Evolutionary conservation across 2,329 filamentous ascomycete genomes (phyloP).

Genomic region (Penicillium sclerotigenum): DNA sequence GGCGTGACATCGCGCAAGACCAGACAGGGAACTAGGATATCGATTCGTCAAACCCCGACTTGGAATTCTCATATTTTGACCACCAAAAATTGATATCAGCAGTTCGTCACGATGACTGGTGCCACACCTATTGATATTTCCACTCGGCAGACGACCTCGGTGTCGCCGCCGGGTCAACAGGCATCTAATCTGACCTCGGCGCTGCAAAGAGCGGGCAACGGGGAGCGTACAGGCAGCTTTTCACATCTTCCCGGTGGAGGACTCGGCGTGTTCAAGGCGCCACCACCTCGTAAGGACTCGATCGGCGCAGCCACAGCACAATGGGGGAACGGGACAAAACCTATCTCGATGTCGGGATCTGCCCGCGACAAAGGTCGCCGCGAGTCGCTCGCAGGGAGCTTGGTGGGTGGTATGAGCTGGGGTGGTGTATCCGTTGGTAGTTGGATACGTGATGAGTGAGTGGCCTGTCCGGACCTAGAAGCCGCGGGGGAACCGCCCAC

Average conservation of each 20-base stretch:
- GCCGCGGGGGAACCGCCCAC: conserved; percentile 1
- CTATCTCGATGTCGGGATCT: conserved; percentile 56
- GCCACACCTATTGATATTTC: conserved; percentile 60
- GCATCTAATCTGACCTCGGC: conserved; percentile 63
- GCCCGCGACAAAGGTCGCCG: conserved; percentile 52
- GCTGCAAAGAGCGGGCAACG: conserved; percentile 50
- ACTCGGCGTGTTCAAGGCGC: conserved; percentile 39
- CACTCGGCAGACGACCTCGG: conserved; percentile 52
- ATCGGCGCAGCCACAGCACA: conserved; percentile 51
- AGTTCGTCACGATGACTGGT: conserved; percentile 49
- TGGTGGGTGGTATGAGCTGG: conserved; percentile 87
- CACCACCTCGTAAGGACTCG: conserved; percentile 53
- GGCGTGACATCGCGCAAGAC: conserved; percentile 43
- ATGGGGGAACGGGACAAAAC: conserved; percentile 57
- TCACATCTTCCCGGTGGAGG: conserved; percentile 44
- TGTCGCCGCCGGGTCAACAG: conserved; percentile 58
- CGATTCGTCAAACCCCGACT: conserved; percentile 6
- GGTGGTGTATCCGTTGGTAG: conserved; percentile 93
- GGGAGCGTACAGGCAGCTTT: conserved; percentile 42
- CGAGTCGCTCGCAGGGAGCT: conserved; percentile 60
- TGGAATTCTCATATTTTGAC: conserved; percentile 29
- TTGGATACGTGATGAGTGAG: conserved; percentile 97
- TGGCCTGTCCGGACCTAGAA: conserved; percentile 29
- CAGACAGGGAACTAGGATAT: conserved; percentile 39
- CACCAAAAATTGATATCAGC: conserved; percentile 17